Conservation (phyloP, 108 stramenopile species). For the Conticribra weissflogii region DNA sequence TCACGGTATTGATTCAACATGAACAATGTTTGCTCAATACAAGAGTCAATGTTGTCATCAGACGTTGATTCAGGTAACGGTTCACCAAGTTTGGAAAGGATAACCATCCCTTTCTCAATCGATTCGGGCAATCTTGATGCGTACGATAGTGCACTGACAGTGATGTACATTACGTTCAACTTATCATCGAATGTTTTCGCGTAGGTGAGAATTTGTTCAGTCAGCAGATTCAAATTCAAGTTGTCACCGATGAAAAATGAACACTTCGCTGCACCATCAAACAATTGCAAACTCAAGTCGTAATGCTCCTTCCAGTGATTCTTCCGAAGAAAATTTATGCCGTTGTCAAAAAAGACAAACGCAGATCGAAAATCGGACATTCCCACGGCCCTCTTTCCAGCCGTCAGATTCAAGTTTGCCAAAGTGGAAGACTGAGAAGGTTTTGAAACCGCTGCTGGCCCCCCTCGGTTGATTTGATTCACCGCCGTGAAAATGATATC, state of each 20-base stretch:
- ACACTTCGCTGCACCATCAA: slow-evolving; percentile 13
- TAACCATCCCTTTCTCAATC: slow-evolving; percentile 5
- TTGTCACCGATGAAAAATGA: slow-evolving; percentile 2
- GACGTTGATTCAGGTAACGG: not conserved
- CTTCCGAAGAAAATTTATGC: slow-evolving; percentile 23
- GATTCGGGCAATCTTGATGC: not conserved
- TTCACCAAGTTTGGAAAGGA: slow-evolving; percentile 20
- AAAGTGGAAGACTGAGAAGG: not conserved
- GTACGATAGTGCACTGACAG: not conserved
- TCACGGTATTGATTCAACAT: slow-evolving; percentile 8
- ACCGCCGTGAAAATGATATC: slow-evolving; percentile 24
- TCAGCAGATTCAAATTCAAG: not conserved
- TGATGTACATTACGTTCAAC: not conserved
- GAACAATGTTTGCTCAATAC: not conserved
- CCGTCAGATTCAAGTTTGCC: slow-evolving; percentile 21
- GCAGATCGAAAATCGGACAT: slow-evolving; percentile 29
- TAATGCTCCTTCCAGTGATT: slow-evolving; percentile 36
- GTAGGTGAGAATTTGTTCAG: slow-evolving; percentile 12
- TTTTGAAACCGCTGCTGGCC: slow-evolving; percentile 7
- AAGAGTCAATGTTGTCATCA: not conserved
- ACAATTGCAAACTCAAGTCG: slow-evolving; percentile 16
- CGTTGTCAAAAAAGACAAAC: slow-evolving; percentile 18
- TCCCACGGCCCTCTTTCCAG: slow-evolving; percentile 41
- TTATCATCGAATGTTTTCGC: slow-evolving; percentile 16
- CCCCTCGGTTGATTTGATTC: slow-evolving; percentile 27